Evolutionary conservation across 1,284 basidiomycete genomes (phyloP), one percentile per base, ranked within the genome.

Genomic region (Marasmius tenuissimus): DNA sequence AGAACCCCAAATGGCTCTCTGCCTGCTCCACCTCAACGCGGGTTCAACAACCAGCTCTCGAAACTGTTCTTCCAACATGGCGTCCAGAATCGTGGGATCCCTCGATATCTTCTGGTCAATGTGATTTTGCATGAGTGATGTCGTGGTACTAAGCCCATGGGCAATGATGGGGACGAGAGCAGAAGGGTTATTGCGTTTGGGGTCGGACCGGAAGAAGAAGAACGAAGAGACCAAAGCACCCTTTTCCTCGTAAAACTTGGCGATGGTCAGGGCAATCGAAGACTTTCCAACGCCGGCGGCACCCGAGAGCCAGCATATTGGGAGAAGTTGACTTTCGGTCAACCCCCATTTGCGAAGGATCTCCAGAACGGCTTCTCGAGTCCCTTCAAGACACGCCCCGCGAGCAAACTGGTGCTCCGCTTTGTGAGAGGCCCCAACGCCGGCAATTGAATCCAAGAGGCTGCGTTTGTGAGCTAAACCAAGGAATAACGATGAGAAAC

Each of bases 241-340:
- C 10, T 27, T 6, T 7, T 59, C 20, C 14, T 47, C 52, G 14
- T 35, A 63, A 14, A 34, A 38, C n/a, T 66, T 34, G 12, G 65
- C 61, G 12, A 69, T 49, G 1, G 64, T 67, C 16, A 61, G 67
- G 0, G 68, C 67, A 12, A 69, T 63, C 4, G 68, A 50, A 0
- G 67, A 66, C 50, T 69, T 69, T 5, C 67, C 68, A 11, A 34
- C 38, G 3, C 68, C 68, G 7, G 65, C 65, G 5, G 54, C 40
- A 11, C 68, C 67, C 37, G 60, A 54, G 12, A 69, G 55, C 65
- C 62, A 68, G 33, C 60, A 62, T 39, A 67, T n/a, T 0, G 56
- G 50, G n/a, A 57, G 53, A 6, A n/a, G 37, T 16, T 52, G 27
- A 1, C 35, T 39, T 27, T 39, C 40, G 10, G 33, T n/a, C 10